Percentiles rank a stretch among this genome's conserved stretches.
Conservation (phyloP, 2,329 filamentous ascomycete species). For the Pseudopithomyces maydicus region DNA sequence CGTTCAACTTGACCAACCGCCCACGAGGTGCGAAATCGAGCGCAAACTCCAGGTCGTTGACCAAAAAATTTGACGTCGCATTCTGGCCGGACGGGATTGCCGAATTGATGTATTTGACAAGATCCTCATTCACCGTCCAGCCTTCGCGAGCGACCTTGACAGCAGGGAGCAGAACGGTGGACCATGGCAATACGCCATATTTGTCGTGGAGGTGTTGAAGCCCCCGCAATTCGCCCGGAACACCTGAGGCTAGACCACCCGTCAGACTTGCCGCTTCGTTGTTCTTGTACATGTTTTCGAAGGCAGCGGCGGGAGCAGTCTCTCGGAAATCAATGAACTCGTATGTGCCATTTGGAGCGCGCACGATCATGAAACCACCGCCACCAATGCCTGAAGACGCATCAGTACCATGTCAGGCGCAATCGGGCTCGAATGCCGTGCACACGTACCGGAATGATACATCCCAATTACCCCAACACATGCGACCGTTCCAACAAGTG, state of each 20-base stretch:
- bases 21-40: slow-evolving; percentile 88
- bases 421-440: background rate
- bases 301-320: slow-evolving; percentile 79
- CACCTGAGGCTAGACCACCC: slow-evolving; percentile 70
- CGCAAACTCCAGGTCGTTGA: slow-evolving; percentile 78
- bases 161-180: slow-evolving; percentile 73
- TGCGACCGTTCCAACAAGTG: slow-evolving; percentile 52
- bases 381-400: slow-evolving; percentile 72
- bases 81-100: slow-evolving; percentile 42
- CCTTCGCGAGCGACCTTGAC: slow-evolving; percentile 66
- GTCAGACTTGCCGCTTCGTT: slow-evolving; percentile 69
- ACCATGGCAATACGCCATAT: slow-evolving; percentile 64
- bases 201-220: slow-evolving; percentile 77
- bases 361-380: slow-evolving; percentile 87
- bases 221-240: slow-evolving; percentile 78
- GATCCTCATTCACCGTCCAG: slow-evolving; percentile 72
- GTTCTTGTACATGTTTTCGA: slow-evolving; percentile 81
- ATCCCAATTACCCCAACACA: slow-evolving; percentile 57
- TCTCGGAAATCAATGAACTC: slow-evolving; percentile 92
- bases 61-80: slow-evolving; percentile 66
- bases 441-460: slow-evolving; percentile 48
- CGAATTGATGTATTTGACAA: slow-evolving; percentile 72
- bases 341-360: slow-evolving; percentile 73
- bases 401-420: background rate
- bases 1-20: slow-evolving; percentile 70